Base-by-base conservation (phyloP, 2,329 filamentous ascomycete species). In the Exophiala xenobiotica region DNA sequence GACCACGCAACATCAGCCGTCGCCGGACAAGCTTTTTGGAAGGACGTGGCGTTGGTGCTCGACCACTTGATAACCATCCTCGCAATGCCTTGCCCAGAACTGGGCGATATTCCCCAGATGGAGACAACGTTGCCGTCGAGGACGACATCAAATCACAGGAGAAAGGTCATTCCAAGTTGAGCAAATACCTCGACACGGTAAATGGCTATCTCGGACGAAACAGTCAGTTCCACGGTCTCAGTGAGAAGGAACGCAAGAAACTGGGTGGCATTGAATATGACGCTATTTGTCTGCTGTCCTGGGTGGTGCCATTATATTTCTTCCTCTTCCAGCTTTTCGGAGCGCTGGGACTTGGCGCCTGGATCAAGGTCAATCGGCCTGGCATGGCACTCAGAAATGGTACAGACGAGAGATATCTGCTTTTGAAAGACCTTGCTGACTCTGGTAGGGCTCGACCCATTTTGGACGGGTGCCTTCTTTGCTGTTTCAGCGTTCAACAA, bases 401-500 rank as follows among this genome's bases (percentile, higher is more conserved):
- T 51, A n/a, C n/a, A n/a, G n/a, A n/a, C n/a, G 39, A 44, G 49
- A 26, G 12, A 11, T 1, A 16, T 22, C 20, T 12, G 2, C 22
- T 11, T 22, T 20, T 38, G 20, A 12, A 24, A 14, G 9, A 8
- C 19, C 6, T 2, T 24, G 9, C 44, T 47, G 20, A 47, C 44
- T 3, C 6, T 6, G 16, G 19, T 22, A 51, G 53, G 51, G 7
- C 59, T 77, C 16, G 70, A 74, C 49, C 73, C 74, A n/a, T 76
- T 70, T 66, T 67, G 56, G 74, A 67, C 71, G 3, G 73, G 73
- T 11, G 67, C 68, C 3, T 64, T 65, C 49, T 65, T 63, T 53
- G 75, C 74, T 0, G 67, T 77, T 2, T 75, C 72, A 19, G 76
- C 75, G 1, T 78, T 78, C 64, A 77, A 76, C 60, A 78, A 78